phyloP scores from a whole-genome alignment of 1,139 yeast species.

The Hemisphaericaspora lyxosophila region DNA sequence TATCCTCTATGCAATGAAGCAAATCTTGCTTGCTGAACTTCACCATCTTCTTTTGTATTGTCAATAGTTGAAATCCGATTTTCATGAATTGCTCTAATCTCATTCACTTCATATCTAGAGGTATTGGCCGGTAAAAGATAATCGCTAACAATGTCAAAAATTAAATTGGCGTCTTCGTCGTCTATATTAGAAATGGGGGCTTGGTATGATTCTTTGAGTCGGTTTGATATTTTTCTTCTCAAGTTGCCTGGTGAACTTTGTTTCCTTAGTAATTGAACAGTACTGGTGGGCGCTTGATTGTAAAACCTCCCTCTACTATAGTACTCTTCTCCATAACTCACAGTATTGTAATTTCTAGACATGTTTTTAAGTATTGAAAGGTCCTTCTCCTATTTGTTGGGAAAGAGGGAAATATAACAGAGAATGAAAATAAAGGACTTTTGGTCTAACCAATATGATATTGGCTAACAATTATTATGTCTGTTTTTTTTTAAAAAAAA shows the following conservation, averaged over 20 bases:
- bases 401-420: too few species aligned
- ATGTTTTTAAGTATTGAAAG: slow-evolving; percentile 47
- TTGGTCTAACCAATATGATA: too few species aligned
- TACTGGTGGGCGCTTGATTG: neutral
- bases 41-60: neutral
- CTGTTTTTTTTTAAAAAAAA: too few species aligned
- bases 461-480: too few species aligned
- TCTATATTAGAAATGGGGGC: neutral
- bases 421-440: too few species aligned
- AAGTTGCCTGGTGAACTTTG: neutral
- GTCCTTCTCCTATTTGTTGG: too few species aligned
- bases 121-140: slow-evolving; percentile 9
- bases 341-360: slow-evolving; percentile 32
- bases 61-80: slow-evolving; percentile 1
- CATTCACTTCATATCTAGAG: neutral
- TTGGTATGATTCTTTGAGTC: neutral
- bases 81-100: neutral
- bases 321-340: neutral
- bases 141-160: slow-evolving; percentile 11
- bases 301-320: neutral
- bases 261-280: neutral
- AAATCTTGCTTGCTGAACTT: slow-evolving; percentile 6
- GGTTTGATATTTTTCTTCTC: slow-evolving; percentile 1
- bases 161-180: slow-evolving; percentile 7
- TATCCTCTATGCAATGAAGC: slow-evolving; percentile 12